Percentiles rank a stretch among this genome's conserved stretches.
These are phyloP conservation scores for Marasmius oreades DNA, from an alignment of 1,284 basidiomycete species.

Conservation along the genomic window DNA sequence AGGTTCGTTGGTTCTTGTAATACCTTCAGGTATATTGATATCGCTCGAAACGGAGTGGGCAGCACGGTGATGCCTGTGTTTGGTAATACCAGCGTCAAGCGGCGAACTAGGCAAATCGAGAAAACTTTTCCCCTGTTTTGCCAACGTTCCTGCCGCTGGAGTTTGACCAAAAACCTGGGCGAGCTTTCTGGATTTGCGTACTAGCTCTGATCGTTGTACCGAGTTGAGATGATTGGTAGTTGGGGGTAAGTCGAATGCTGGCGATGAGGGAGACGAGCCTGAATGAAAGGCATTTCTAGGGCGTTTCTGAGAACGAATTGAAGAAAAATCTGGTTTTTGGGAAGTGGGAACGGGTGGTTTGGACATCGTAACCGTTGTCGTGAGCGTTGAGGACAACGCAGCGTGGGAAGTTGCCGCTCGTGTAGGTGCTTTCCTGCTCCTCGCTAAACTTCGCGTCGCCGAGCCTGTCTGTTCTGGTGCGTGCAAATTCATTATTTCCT, in stretches of 20 bases:
- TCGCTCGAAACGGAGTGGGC: constrained; percentile 40
- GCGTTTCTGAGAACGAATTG: constrained; percentile 20
- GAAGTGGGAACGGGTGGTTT: constrained; percentile 40
- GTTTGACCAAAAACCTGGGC: constrained; percentile 73
- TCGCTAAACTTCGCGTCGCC: background rate
- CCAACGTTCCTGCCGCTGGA: constrained; percentile 38
- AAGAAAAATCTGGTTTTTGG: constrained; percentile 29
- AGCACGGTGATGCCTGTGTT: constrained; percentile 29
- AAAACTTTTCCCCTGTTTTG: constrained; percentile 25
- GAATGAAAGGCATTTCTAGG: constrained; percentile 11
- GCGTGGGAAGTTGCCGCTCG: background rate
- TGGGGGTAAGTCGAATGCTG: constrained; percentile 35
- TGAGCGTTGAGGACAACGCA: constrained; percentile 5
- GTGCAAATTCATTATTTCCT: constrained; percentile 7
- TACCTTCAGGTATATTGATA: background rate
- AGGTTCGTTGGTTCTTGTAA: background rate
- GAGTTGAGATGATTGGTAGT: constrained; percentile 67
- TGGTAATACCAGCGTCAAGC: constrained; percentile 9
- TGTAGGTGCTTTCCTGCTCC: background rate
- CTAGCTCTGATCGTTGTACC: constrained; percentile 66
- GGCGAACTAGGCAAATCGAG: constrained; percentile 18
- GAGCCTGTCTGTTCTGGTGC: constrained; percentile 1
- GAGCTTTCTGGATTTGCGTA: constrained; percentile 73
- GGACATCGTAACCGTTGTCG: constrained; percentile 9
- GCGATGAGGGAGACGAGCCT: constrained; percentile 12